phyloP scores from a whole-genome alignment of 73 alveolate species.

The Paramecium bursaria region DNA sequence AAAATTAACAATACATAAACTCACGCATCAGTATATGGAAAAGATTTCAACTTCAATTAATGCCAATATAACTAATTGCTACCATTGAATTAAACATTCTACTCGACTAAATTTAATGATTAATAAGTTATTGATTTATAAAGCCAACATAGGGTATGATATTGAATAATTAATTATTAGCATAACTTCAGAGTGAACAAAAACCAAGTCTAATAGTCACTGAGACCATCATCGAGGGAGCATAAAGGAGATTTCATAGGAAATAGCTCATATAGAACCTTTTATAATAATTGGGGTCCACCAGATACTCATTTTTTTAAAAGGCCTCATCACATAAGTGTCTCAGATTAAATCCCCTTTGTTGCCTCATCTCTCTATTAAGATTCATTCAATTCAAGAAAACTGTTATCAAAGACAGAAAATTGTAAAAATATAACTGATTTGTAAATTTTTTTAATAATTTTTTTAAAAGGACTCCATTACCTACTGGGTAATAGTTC shows the following conservation, averaged over 20 bases:
- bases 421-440: constrained; percentile 5
- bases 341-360: constrained; percentile 36
- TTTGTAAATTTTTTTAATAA: background rate
- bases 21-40: constrained; percentile 11
- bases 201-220: background rate
- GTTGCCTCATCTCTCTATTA: background rate
- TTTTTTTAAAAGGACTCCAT: constrained; percentile 11
- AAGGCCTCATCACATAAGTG: constrained; percentile 41
- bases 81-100: constrained; percentile 30
- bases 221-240: constrained; percentile 25
- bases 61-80: background rate
- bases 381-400: constrained; percentile 13
- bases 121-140: constrained; percentile 21
- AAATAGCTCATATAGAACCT: constrained; percentile 21
- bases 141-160: constrained; percentile 22
- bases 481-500: constrained; percentile 45
- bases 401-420: constrained; percentile 24
- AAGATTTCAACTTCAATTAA: constrained; percentile 11
- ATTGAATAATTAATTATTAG: background rate
- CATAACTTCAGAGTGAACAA: background rate
- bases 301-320: constrained; percentile 52
- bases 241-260: constrained; percentile 56
- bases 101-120: constrained; percentile 24
- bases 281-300: constrained; percentile 44
- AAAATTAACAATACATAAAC: constrained; percentile 38